Evolutionary conservation across 176 grass and related monocot species (phyloP).

Genomic region (Cocos nucifera): DNA sequence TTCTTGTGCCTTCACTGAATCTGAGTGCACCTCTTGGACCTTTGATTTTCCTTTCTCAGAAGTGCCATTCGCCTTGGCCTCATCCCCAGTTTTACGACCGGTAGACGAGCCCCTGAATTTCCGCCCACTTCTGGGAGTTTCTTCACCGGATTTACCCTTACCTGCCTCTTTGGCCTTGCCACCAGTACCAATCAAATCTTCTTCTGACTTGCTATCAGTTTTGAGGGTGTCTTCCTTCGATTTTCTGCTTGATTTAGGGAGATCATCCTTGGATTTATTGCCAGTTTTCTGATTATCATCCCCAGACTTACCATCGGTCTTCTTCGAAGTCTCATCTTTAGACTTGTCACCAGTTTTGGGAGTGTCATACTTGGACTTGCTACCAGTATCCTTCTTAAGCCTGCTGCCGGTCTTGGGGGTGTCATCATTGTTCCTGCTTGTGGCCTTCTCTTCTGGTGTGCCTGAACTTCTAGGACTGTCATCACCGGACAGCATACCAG

Average conservation of each 20-base stretch:
- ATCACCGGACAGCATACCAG: conserved; percentile 16
- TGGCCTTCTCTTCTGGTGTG: conserved; percentile 23
- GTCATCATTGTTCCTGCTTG: conserved; percentile 20
- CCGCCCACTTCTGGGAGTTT: conserved; percentile 26
- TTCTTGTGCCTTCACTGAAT: not conserved
- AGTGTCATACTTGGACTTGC: conserved; percentile 18
- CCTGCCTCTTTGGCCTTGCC: too few species aligned
- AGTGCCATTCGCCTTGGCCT: conserved; percentile 29
- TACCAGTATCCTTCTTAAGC: conserved; percentile 27
- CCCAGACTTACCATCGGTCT: conserved; percentile 1
- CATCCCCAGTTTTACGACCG: not conserved
- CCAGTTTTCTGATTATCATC: conserved; percentile 13
- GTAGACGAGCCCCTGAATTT: conserved; percentile 11
- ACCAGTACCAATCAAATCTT: too few species aligned
- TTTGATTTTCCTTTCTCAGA: conserved; percentile 36
- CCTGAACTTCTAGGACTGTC: conserved; percentile 16
- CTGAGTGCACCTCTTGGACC: not conserved
- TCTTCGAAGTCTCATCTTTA: conserved; percentile 16
- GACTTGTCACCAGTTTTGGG: conserved; percentile 16
- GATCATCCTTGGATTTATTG: conserved; percentile 33
- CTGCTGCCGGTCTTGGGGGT: conserved; percentile 14
- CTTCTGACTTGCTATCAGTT: too few species aligned
- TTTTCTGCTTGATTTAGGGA: conserved; percentile 13
- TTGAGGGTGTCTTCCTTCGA: conserved; percentile 7
- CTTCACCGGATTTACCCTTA: conserved; percentile 29